Evolutionary conservation across 805 yeast genomes (phyloP).

Genomic region (Yarrowia sp.): DNA sequence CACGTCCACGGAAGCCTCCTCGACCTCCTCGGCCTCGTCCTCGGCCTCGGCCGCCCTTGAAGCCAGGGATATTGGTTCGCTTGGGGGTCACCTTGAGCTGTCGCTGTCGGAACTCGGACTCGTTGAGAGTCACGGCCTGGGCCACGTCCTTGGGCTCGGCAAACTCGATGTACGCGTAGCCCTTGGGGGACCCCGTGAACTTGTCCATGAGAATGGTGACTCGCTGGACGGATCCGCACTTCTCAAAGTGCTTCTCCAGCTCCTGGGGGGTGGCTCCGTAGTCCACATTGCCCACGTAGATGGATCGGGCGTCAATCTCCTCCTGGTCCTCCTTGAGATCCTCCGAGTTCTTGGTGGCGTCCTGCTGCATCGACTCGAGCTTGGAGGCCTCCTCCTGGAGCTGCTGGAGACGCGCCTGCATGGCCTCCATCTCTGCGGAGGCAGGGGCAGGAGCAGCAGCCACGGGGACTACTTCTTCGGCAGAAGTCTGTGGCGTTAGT

Average conservation of each 20-base stretch:
- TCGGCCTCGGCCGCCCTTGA: conserved; percentile 62
- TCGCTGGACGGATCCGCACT: conserved; percentile 76
- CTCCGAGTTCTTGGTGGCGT: conserved; percentile 54
- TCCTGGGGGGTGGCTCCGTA: conserved; percentile 80
- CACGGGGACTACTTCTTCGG: conserved; percentile 7
- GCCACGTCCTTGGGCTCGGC: conserved; percentile 69
- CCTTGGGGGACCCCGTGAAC: conserved; percentile 81
- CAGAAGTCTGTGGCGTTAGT: conserved; percentile 35
- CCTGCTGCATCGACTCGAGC: conserved; percentile 64
- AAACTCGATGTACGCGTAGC: conserved; percentile 86
- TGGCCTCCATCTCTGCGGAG: conserved; percentile 45
- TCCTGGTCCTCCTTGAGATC: conserved; percentile 58
- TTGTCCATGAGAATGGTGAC: conserved; percentile 79
- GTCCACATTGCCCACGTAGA: conserved; percentile 87
- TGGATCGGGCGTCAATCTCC: conserved; percentile 76
- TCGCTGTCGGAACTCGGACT: conserved; percentile 70
- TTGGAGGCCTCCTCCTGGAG: conserved; percentile 70
- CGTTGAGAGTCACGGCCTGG: conserved; percentile 70
- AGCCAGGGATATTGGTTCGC: conserved; percentile 82
- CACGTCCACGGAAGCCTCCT: conserved; percentile 54
- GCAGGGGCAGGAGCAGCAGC: neutral
- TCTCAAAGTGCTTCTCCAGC: conserved; percentile 72
- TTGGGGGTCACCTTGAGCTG: conserved; percentile 76
- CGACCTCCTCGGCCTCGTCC: conserved; percentile 52
- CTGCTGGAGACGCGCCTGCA: conserved; percentile 58